Percentiles rank a stretch among this genome's conserved stretches.
phyloP scores from a whole-genome alignment of 805 yeast genomes.

The Suhomyces sp. region DNA sequence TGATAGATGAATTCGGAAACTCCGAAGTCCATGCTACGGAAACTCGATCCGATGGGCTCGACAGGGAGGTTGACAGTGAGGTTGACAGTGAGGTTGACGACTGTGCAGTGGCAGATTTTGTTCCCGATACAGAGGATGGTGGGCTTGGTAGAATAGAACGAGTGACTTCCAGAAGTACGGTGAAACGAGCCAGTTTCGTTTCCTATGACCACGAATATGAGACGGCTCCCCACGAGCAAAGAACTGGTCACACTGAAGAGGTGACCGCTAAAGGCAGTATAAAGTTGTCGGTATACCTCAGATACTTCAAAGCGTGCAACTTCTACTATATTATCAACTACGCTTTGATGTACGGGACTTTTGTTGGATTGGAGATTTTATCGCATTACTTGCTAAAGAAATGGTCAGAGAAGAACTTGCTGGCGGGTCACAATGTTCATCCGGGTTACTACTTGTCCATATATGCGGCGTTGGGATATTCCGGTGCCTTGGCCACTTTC shows the following conservation, averaged over 20 bases:
- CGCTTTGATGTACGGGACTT: conserved; percentile 18
- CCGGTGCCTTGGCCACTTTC: conserved; percentile 25
- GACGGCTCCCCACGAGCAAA: conserved; percentile 13
- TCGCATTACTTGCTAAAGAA: conserved; percentile 30
- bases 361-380: conserved; percentile 17
- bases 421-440: conserved; percentile 22
- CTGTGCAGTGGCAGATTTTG: background rate
- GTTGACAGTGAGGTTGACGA: conserved; percentile 2
- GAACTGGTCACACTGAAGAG: conserved; percentile 20
- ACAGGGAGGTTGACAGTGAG: conserved; percentile 1
- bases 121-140: conserved; percentile 7
- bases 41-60: conserved; percentile 7
- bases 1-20: conserved; percentile 31
- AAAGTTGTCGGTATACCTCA: conserved; percentile 25
- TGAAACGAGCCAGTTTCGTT: conserved; percentile 28
- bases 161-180: conserved; percentile 14
- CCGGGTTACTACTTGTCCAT: conserved; percentile 23
- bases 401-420: conserved; percentile 35
- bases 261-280: conserved; percentile 23
- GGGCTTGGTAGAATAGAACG: conserved; percentile 17
- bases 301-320: conserved; percentile 34
- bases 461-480: conserved; percentile 28
- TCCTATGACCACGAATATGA: conserved; percentile 33
- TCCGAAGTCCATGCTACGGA: conserved; percentile 14
- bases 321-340: conserved; percentile 23